These are phyloP conservation scores for Eucalyptus caleyi DNA, from an alignment of 345 rosid genomes.

Conservation along the genomic window DNA sequence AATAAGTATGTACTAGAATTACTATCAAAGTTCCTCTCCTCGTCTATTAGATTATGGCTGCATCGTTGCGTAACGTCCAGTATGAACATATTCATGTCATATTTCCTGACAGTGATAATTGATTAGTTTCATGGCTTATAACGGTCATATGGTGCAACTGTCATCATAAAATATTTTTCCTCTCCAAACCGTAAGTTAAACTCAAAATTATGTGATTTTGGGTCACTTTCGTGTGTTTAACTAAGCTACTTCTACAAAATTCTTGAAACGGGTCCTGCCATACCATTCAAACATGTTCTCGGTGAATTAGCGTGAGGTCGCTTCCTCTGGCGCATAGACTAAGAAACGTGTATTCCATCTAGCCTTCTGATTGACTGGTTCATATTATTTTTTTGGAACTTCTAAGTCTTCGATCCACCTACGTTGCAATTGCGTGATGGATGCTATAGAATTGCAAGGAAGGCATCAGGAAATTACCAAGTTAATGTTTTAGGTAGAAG, in stretches of 20 bases:
- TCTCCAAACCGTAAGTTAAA: neutral
- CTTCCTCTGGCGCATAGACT: neutral
- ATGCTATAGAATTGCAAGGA: neutral
- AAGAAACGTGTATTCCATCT: neutral
- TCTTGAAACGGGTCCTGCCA: neutral
- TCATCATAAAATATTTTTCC: neutral
- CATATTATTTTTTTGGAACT: neutral
- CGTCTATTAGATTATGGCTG: neutral
- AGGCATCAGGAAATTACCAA: neutral
- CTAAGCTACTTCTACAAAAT: neutral
- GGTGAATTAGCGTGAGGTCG: neutral
- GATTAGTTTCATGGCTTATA: neutral
- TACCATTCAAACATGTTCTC: neutral
- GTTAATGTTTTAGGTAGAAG: neutral
- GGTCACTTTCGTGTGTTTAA: neutral
- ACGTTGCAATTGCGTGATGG: neutral
- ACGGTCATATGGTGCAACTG: neutral
- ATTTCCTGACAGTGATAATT: neutral
- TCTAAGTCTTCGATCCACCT: neutral
- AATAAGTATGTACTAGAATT: neutral
- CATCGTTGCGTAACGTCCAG: neutral
- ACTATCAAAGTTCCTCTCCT: neutral
- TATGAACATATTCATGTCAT: neutral
- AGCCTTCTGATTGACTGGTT: neutral
- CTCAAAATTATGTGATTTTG: neutral